phyloP scores from a whole-genome alignment of 805 yeast species.

The Saccharomycopsis olivae region DNA sequence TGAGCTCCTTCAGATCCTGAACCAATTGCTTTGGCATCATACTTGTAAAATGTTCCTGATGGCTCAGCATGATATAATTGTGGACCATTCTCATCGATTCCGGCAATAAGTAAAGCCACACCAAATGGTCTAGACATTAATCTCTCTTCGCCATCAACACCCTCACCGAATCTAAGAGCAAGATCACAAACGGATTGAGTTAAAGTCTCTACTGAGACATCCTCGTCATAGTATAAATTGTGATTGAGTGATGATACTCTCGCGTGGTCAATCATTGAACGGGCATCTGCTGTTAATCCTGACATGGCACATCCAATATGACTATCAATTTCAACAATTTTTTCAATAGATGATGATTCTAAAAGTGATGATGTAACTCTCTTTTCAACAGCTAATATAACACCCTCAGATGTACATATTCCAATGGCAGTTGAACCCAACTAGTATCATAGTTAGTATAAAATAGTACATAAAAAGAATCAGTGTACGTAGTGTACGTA shows the following conservation, averaged over 20 bases:
- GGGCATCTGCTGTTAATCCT: constrained; percentile 96
- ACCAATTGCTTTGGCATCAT: constrained; percentile 98
- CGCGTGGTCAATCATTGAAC: constrained; percentile 98
- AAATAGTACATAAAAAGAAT: no score
- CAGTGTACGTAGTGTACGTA: no score
- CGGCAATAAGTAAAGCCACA: constrained; percentile 93
- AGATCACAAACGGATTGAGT: constrained; percentile 96
- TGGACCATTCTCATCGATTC: constrained; percentile 87
- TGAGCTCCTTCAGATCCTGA: constrained; percentile 99
- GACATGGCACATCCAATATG: constrained; percentile 99
- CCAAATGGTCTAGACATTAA: constrained; percentile 98
- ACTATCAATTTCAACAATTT: constrained; percentile 85
- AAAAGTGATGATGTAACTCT: constrained; percentile 87
- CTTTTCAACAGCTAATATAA: constrained; percentile 92
- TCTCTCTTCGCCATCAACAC: constrained; percentile 73
- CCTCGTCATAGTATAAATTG: constrained; percentile 82
- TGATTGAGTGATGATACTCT: constrained; percentile 84
- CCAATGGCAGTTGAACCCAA: constrained; percentile 98
- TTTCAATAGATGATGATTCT: constrained; percentile 90
- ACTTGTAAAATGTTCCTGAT: constrained; percentile 93
- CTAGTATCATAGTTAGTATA: constrained; percentile 20
- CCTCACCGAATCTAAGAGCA: constrained; percentile 86
- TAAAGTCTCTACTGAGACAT: constrained; percentile 81
- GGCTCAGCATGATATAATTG: constrained; percentile 99
- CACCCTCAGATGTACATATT: constrained; percentile 90